These are phyloP conservation scores for Eucommia ulmoides DNA, from an alignment of 257 asterid species.

Conservation along the genomic window DNA sequence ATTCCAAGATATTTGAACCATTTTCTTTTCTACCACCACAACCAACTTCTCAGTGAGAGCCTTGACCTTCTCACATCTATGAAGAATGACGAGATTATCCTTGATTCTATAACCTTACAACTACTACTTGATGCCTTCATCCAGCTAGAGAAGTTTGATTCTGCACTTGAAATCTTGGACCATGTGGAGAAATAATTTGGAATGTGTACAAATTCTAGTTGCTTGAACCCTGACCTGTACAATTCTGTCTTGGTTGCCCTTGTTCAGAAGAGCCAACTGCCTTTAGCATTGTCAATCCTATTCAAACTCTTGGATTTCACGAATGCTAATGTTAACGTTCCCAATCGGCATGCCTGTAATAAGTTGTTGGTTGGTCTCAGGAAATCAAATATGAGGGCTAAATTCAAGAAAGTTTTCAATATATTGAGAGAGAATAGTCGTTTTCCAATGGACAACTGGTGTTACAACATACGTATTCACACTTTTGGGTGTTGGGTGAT, in stretches of 20 bases:
- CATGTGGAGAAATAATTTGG: constrained; percentile 40
- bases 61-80: constrained; percentile 39
- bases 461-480: constrained; percentile 82
- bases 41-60: constrained; percentile 35
- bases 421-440: constrained; percentile 40
- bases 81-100: constrained; percentile 40
- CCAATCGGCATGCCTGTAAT: constrained; percentile 71
- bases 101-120: constrained; percentile 51
- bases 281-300: constrained; percentile 56
- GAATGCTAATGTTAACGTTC: constrained; percentile 16
- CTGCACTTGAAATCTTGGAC: constrained; percentile 54
- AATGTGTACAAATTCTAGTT: constrained; percentile 6
- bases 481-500: constrained; percentile 74
- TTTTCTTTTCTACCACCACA: constrained; percentile 19
- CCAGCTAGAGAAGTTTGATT: constrained; percentile 48
- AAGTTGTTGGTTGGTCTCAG: constrained; percentile 75
- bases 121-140: constrained; percentile 61
- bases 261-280: constrained; percentile 50
- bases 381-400: constrained; percentile 56
- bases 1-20: constrained; percentile 48
- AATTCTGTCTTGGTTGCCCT: constrained; percentile 68
- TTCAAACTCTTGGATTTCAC: constrained; percentile 47
- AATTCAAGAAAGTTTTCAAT: constrained; percentile 41
- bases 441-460: constrained; percentile 68
- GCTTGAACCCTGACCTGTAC: constrained; percentile 41